Conservation (phyloP, 345 rosid genomes). For the Moricandia arvensis region DNA sequence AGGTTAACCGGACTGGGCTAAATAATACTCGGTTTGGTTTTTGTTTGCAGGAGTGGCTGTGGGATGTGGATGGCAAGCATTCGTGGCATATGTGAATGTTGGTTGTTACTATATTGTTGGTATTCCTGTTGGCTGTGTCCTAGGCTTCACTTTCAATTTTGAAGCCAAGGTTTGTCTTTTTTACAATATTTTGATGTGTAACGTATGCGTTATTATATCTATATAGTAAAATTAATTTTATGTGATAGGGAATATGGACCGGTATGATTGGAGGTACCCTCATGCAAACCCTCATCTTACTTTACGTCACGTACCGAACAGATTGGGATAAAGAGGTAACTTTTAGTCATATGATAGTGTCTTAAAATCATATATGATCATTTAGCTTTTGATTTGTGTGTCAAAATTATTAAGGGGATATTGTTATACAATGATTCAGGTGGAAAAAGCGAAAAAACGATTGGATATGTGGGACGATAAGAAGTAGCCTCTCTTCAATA, state of each 20-base stretch:
- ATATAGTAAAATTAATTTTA: no score
- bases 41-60: constrained; percentile 59
- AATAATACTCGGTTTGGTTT: constrained; percentile 1
- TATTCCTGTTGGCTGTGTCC: constrained; percentile 51
- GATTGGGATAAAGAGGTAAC: constrained; percentile 61
- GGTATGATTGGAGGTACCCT: constrained; percentile 70
- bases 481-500: constrained; percentile 29
- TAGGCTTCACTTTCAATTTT: constrained; percentile 53
- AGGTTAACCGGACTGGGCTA: background rate
- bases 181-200: background rate
- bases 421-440: constrained; percentile 37
- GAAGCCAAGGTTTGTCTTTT: constrained; percentile 47
- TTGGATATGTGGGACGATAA: constrained; percentile 65
- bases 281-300: constrained; percentile 53
- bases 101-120: constrained; percentile 62
- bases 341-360: background rate
- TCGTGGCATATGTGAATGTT: constrained; percentile 61
- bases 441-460: constrained; percentile 53
- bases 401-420: background rate
- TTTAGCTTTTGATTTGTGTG: background rate
- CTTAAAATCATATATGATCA: background rate
- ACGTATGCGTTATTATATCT: background rate
- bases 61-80: constrained; percentile 77
- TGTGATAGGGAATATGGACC: constrained; percentile 52
- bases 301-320: constrained; percentile 49